phyloP scores from a whole-genome alignment of 1,139 yeast species.

The Geotrichum bryndzae region DNA sequence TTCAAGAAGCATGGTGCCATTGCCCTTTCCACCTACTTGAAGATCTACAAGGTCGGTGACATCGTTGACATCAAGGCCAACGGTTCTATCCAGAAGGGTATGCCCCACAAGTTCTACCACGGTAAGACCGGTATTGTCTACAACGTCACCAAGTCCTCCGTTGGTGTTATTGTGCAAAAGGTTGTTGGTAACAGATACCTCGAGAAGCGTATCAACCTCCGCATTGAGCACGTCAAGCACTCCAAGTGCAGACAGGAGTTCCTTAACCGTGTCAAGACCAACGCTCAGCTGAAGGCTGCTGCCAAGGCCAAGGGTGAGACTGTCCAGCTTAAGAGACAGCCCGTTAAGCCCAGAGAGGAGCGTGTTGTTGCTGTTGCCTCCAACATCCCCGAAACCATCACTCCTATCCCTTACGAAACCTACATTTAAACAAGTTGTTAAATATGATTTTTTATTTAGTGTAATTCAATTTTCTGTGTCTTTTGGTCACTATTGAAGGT shows the following conservation, averaged over 20 bases:
- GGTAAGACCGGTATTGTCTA: conserved; percentile 99
- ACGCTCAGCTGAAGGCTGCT: conserved; percentile 89
- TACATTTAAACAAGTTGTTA: conserved; percentile 61
- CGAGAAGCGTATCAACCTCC: conserved; percentile 97
- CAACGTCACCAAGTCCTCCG: conserved; percentile 98
- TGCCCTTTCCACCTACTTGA: conserved; percentile 93
- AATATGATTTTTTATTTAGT: neutral
- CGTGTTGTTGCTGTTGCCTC: conserved; percentile 70
- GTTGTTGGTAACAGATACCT: conserved; percentile 98
- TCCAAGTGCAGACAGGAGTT: conserved; percentile 99
- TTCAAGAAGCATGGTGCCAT: conserved; percentile 96
- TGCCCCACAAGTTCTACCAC: conserved; percentile 99
- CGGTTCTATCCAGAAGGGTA: conserved; percentile 98
- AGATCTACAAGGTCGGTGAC: conserved; percentile 97
- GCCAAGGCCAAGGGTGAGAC: conserved; percentile 93
- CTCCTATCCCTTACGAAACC: conserved; percentile 99
- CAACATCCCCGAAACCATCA: conserved; percentile 91
- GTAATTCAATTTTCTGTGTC: neutral
- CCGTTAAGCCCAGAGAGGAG: conserved; percentile 94
- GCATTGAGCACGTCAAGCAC: conserved; percentile 98
- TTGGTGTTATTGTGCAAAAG: conserved; percentile 97
- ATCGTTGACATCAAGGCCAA: conserved; percentile 99
- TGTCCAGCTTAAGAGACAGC: conserved; percentile 94
- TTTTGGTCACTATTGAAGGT: neutral
- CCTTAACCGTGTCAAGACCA: conserved; percentile 94